A percentile compares a stretch with the other conserved stretches of the same genome.
These are phyloP conservation scores for Saccharomycopsis hybrid DNA, from an alignment of 1,139 yeast genomes.

Conservation along the genomic window DNA sequence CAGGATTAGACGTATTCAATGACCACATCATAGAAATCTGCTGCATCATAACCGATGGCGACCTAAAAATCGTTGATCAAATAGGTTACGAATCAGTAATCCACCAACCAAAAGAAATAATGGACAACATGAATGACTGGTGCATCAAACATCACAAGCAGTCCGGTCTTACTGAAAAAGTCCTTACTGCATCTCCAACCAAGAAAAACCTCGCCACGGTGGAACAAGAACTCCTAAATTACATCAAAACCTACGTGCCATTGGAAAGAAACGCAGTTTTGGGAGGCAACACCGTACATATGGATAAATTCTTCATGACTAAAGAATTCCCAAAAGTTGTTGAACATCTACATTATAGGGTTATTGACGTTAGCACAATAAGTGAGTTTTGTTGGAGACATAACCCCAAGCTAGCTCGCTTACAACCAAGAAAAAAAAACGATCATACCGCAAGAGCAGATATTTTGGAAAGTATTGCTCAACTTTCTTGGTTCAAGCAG, in stretches of 20 bases:
- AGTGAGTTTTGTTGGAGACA: constrained; percentile 77
- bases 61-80: constrained; percentile 60
- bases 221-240: constrained; percentile 54
- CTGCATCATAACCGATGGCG: constrained; percentile 80
- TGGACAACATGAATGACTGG: constrained; percentile 83
- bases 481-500: constrained; percentile 70
- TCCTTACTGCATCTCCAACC: constrained; percentile 39
- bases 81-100: constrained; percentile 76
- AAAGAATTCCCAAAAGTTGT: constrained; percentile 74
- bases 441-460: constrained; percentile 86
- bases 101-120: constrained; percentile 55
- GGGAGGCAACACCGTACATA: constrained; percentile 90
- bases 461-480: constrained; percentile 81
- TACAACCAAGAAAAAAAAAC: constrained; percentile 56
- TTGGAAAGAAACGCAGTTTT: constrained; percentile 54
- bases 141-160: constrained; percentile 71
- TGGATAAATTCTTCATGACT: constrained; percentile 82
- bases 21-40: constrained; percentile 89
- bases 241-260: constrained; percentile 51
- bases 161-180: constrained; percentile 73
- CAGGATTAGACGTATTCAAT: constrained; percentile 71
- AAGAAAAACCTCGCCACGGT: constrained; percentile 54
- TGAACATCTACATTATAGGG: constrained; percentile 71
- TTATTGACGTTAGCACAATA: constrained; percentile 81
- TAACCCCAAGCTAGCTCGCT: constrained; percentile 52